Evolutionary conservation across 331 rosid species (phyloP), one percentile per base, ranked within the genome.

Genomic region (Acacia pycnantha): DNA sequence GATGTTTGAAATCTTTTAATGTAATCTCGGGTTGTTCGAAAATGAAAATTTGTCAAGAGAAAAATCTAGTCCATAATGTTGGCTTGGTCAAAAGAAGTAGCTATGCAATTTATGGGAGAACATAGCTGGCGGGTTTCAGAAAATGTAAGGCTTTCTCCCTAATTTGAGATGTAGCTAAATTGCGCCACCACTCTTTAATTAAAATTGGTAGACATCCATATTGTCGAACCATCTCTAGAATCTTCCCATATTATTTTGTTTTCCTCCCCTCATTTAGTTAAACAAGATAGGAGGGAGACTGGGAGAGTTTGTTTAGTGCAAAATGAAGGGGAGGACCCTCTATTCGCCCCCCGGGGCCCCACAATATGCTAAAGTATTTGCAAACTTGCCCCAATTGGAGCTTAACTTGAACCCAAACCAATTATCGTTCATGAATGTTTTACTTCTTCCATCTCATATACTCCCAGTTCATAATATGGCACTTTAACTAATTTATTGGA

Each of bases 391-490:
- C 18, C 53, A 14, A 48, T 48, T 48, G 53, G 19, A 48, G 21
- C 16, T 48, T 14, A 48, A 3, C 5, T 10, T 47, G 6, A 47
- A 47, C 53, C 19, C 16, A 14, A 47, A 3, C 16, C 15, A 47
- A 47, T 47, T 47, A 47, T 47, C 53, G 53, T 3, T 16, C 18
- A 47, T 14, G 16, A 8, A 44, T 44, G 47, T 8, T 44, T 44
- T 44, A 10, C 47, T 44, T 44, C 48, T 14, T 48, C 21, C 18
- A 37, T 37, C 41, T 37, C 41, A 37, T 37, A 6, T 1, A 37
- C 8, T 37, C 1, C 6, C 8, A 0, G 0, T 37, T 0, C 0
- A 37, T 37, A 37, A 37, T 37, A 37, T 0, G 2, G 1, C 0
- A 6, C 7, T 6, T 37, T 37, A 37, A 37, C 41, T 37, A 6